Base-by-base conservation (phyloP, 768 basidiomycete genomes). In the Podaxis sp. region DNA sequence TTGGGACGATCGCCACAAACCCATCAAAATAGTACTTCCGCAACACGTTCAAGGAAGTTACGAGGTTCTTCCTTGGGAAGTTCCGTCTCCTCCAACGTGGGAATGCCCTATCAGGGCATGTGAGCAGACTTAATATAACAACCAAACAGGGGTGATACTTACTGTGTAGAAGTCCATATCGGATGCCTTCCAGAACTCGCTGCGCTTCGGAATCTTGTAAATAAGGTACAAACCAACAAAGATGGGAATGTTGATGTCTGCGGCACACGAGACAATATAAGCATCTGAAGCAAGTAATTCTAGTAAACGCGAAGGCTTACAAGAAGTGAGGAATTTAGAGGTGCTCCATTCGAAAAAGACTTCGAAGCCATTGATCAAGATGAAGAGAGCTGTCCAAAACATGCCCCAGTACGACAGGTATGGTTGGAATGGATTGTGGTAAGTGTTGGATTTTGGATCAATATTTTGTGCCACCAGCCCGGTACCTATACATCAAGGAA, bases 141-240 rank as follows among this genome's bases (percentile, higher is more conserved):
- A 4, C 21, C 7, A 16, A 42, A 14, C 18, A 35, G 23, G 44
- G 52, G 46, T 13, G 55, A 25, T 18, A 70, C 82, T 56, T 60
- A 85, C 86, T 37, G 88, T 87, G 61, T 84, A 80, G 62, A 90
- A 87, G 70, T 90, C 89, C 82, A 89, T 87, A 64, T 90, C 83
- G 23, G 76, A 59, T 2, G 83, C 76, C 61, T 77, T 80, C 86
- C 86, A 87, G 46, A 80, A 64, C 53, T 66, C 71, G 16, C 79
- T 80, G 21, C 71, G 68, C 65, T 77, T 79, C 7, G 61, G 13
- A 21, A 76, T 48, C 67, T 82, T 82, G 65, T 76, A 82, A 5
- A 78, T 75, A 46, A 80, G 60, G 66, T 79, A 82, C n/a, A 81
- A 62, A 3, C 64, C 65, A 4, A 72, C 54, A 62, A 82, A 81